Evolutionary conservation across 129 eudicot genomes (phyloP), one percentile per base, ranked within the genome.

Genomic region (Rutidosis leptorrhynchoides): DNA sequence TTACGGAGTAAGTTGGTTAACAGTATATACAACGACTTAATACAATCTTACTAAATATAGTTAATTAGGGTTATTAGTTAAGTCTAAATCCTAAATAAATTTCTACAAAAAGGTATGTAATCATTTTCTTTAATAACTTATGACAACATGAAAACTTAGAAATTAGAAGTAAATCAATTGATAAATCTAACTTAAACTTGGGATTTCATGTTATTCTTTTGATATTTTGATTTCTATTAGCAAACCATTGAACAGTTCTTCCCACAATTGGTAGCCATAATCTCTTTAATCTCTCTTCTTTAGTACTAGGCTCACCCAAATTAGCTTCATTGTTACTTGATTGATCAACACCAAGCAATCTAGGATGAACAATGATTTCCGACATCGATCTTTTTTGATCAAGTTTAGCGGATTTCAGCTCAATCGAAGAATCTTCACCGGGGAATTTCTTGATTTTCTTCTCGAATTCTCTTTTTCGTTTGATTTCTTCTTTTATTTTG

Each of bases 211-310:
- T 77, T 76, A 54, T 52, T 65, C 19, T 77, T 78, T 62, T 69
- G 64, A 30, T 63, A 72, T 25, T 52, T n/a, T n/a, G n/a, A 52
- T 85, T 88, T 79, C 95, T 85, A 73, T 83, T 81, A 12, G 89
- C 96, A 85, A 80, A 85, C 97, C 97, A 84, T 48, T 85, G 73
- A 65, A 87, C 77, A 48, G 97, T 90, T 83, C 71, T 87, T 80
- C 76, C 64, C 14, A 96, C 97, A 66, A 90, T 90, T 3, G 88
- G 90, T 56, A 90, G 64, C 97, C 97, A 90, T 49, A 83, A 52
- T 59, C 68, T 90, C 82, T 82, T 86, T 73, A 69, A 70, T 58
- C 79, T 84, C 26, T 80, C 92, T 69, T 82, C 95, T 62, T 72
- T 62, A 29, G 40, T 68, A 68, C 33, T 72, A 51, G 59, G 28